Percentiles rank a stretch among this genome's conserved stretches.
Evolutionary conservation across 805 yeast genomes (phyloP).

Genomic region (Ogataea allantospora): DNA sequence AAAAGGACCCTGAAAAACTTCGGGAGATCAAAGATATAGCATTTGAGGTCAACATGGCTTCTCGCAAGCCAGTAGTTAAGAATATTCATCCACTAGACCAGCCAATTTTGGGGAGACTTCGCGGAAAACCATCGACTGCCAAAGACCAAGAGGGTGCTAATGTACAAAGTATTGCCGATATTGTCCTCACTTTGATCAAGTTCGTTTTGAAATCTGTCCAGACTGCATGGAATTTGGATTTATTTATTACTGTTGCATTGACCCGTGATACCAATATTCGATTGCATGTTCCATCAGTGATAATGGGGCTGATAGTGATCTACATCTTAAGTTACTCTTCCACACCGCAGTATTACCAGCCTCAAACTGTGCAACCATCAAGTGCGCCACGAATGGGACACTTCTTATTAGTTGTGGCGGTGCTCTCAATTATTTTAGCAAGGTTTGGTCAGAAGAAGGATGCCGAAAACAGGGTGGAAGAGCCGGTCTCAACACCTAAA

Average conservation of each 20-base stretch:
- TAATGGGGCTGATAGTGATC: slow-evolving; percentile 11
- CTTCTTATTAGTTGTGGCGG: slow-evolving; percentile 8
- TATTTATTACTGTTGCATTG: slow-evolving; percentile 26
- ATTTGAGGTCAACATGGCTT: slow-evolving; percentile 27
- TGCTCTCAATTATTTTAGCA: slow-evolving; percentile 7
- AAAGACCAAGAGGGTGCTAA: not conserved
- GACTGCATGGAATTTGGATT: slow-evolving; percentile 29
- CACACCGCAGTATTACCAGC: slow-evolving; percentile 14
- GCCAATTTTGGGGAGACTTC: slow-evolving; percentile 22
- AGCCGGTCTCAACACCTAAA: slow-evolving; percentile 1
- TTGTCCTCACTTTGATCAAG: slow-evolving; percentile 10
- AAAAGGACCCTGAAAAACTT: slow-evolving; percentile 13
- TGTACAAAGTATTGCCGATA: slow-evolving; percentile 15
- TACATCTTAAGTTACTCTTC: slow-evolving; percentile 17
- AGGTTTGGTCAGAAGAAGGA: slow-evolving; percentile 4
- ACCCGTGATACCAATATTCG: slow-evolving; percentile 22
- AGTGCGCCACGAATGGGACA: slow-evolving; percentile 9
- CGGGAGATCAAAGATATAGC: slow-evolving; percentile 30
- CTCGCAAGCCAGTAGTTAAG: slow-evolving; percentile 11
- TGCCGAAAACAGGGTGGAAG: not conserved
- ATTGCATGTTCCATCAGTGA: slow-evolving; percentile 29
- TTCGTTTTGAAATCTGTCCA: slow-evolving; percentile 8
- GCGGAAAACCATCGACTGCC: not conserved
- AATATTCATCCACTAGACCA: slow-evolving; percentile 34
- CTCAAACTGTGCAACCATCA: slow-evolving; percentile 7